Conservation (phyloP, 2,329 filamentous ascomycete species). For the Nemania abortiva region DNA sequence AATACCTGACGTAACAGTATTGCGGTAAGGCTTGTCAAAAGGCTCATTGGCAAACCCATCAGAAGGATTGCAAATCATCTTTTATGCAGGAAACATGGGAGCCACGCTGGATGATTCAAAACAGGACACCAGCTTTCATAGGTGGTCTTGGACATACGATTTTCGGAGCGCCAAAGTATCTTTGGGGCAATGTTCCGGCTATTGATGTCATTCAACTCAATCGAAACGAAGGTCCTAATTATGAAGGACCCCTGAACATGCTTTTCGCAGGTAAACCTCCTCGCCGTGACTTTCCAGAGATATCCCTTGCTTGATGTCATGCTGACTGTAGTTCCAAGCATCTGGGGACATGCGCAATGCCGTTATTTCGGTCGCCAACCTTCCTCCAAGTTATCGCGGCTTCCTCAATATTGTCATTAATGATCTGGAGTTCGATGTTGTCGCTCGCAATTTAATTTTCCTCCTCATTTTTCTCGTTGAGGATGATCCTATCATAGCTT, state of each 20-base stretch:
- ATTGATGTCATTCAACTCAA: constrained; percentile 33
- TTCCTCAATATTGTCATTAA: constrained; percentile 12
- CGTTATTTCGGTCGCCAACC: background rate
- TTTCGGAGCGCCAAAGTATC: constrained; percentile 26
- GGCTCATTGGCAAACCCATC: constrained; percentile 50
- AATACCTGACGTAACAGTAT: constrained; percentile 46
- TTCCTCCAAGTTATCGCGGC: constrained; percentile 3
- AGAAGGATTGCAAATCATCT: constrained; percentile 49
- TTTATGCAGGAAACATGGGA: constrained; percentile 47
- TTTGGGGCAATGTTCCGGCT: constrained; percentile 40
- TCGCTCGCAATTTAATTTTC: constrained; percentile 34
- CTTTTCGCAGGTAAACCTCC: constrained; percentile 30
- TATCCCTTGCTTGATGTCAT: no score
- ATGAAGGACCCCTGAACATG: constrained; percentile 14
- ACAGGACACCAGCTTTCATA: constrained; percentile 46
- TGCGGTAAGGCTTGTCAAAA: constrained; percentile 51
- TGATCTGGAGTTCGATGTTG: constrained; percentile 27
- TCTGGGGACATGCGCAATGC: constrained; percentile 8
- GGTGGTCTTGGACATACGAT: background rate
- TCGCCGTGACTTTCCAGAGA: background rate
- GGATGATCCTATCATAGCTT: constrained; percentile 17
- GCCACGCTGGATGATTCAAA: constrained; percentile 49
- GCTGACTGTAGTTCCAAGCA: background rate
- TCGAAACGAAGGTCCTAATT: constrained; percentile 28
- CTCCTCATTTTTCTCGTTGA: constrained; percentile 34